Conservation (phyloP, 2,329 filamentous ascomycete genomes). For the Rhytidhysteron rufulum region DNA sequence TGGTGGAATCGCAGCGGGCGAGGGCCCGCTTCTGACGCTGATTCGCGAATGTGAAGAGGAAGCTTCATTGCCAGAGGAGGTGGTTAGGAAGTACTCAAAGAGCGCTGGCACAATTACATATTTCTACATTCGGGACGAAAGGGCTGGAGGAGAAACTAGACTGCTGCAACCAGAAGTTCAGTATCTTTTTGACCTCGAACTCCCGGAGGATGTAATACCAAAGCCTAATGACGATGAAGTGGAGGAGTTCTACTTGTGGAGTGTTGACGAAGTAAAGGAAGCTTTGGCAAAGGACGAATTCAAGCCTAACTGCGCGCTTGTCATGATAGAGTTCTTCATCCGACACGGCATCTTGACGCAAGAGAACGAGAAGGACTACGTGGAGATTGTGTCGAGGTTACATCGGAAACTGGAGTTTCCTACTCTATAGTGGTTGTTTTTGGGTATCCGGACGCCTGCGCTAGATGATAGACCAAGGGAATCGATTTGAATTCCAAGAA, state of each 20-base stretch:
- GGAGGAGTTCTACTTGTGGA: constrained; percentile 74
- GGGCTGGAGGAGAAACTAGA: constrained; percentile 74
- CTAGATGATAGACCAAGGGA: constrained; percentile 12
- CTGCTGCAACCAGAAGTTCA: constrained; percentile 87
- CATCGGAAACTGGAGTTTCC: constrained; percentile 79
- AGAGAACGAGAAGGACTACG: constrained; percentile 74
- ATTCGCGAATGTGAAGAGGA: constrained; percentile 87
- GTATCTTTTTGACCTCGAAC: constrained; percentile 84
- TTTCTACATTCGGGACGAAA: constrained; percentile 71
- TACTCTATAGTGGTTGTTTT: constrained; percentile 27
- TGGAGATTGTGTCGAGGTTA: constrained; percentile 70
- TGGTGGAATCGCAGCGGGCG: constrained; percentile 75
- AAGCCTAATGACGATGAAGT: constrained; percentile 86
- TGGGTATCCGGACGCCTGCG: constrained; percentile 26
- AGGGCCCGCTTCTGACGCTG: constrained; percentile 75
- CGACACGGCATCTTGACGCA: constrained; percentile 74
- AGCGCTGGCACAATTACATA: constrained; percentile 74
- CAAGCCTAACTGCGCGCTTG: constrained; percentile 87
- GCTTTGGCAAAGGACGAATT: constrained; percentile 71
- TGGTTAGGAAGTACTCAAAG: constrained; percentile 60
- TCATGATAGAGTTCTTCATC: constrained; percentile 86
- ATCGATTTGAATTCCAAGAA: constrained; percentile 20
- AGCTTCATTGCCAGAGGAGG: constrained; percentile 68
- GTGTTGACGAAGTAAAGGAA: constrained; percentile 68
- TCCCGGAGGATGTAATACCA: constrained; percentile 65